Conservation (phyloP, 495 filamentous ascomycete genomes). For the Xanthoparmelia taractica region DNA sequence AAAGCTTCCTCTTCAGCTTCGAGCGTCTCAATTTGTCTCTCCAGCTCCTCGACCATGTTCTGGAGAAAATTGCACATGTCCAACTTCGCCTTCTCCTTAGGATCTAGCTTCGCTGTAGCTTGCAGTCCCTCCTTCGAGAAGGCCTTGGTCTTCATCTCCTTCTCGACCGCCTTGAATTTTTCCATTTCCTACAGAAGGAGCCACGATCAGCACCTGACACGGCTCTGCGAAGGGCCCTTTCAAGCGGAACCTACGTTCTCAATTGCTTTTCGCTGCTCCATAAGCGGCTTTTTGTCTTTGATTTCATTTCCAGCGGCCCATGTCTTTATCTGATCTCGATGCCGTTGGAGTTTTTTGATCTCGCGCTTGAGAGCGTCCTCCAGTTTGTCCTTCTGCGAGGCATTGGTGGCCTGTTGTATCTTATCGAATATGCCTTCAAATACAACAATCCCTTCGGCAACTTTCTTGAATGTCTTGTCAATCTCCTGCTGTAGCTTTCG, state of each 20-base stretch:
- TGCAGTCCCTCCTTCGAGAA: conserved; percentile 96
- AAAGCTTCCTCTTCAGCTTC: conserved; percentile 86
- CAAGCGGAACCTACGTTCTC: conserved; percentile 63
- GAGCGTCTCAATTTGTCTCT: conserved; percentile 81
- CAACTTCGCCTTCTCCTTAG: conserved; percentile 85
- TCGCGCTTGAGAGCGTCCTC: conserved; percentile 96
- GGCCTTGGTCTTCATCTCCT: conserved; percentile 99
- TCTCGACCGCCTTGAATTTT: conserved; percentile 99
- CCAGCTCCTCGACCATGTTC: conserved; percentile 84
- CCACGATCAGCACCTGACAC: conserved; percentile 17
- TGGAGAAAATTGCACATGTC: conserved; percentile 79
- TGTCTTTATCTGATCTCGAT: conserved; percentile 97
- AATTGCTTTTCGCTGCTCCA: conserved; percentile 89
- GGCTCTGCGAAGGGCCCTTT: neutral
- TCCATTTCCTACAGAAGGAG: conserved; percentile 81
- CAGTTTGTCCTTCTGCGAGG: conserved; percentile 93
- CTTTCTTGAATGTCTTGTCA: conserved; percentile 98
- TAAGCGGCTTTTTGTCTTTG: conserved; percentile 92
- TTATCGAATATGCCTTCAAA: conserved; percentile 96
- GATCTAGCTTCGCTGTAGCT: conserved; percentile 84
- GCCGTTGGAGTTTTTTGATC: conserved; percentile 98
- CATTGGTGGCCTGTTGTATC: conserved; percentile 80
- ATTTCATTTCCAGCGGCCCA: conserved; percentile 97
- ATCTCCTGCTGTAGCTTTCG: conserved; percentile 95
- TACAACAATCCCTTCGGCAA: conserved; percentile 79